These are phyloP conservation scores for Hanseniaspora gamundiae DNA, from an alignment of 1,139 yeast genomes.

Conservation along the genomic window DNA sequence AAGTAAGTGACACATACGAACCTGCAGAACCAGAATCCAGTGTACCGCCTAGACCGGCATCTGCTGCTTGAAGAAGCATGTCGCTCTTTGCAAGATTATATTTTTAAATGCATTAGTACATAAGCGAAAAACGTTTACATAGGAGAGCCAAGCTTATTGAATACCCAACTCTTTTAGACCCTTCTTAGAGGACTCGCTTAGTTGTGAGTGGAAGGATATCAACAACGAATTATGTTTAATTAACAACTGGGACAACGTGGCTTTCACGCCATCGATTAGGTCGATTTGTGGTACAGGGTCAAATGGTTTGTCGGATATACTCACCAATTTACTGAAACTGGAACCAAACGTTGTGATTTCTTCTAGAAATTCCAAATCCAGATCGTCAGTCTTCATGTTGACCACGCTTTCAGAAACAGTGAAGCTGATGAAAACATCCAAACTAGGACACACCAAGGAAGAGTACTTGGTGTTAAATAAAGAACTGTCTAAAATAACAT, in stretches of 20 bases:
- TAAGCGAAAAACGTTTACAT: not conserved
- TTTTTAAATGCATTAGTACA: not conserved
- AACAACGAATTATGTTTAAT: constrained; percentile 20
- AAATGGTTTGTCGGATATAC: constrained; percentile 45
- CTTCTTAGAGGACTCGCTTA: constrained; percentile 29
- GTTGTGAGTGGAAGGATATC: constrained; percentile 23
- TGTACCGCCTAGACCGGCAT: too few relatives aligned
- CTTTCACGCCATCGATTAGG: constrained; percentile 26
- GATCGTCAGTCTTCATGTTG: constrained; percentile 23
- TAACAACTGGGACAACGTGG: constrained; percentile 28
- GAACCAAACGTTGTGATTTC: constrained; percentile 65
- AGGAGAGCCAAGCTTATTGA: constrained; percentile 1
- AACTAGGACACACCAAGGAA: constrained; percentile 35
- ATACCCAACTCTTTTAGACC: constrained; percentile 23
- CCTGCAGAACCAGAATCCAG: too few relatives aligned
- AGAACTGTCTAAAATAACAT: constrained; percentile 28
- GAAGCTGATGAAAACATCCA: constrained; percentile 35
- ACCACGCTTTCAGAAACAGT: constrained; percentile 25
- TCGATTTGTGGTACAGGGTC: constrained; percentile 56
- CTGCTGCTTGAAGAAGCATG: too few relatives aligned
- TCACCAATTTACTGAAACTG: constrained; percentile 58
- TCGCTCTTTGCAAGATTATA: too few relatives aligned
- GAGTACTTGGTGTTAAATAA: constrained; percentile 34
- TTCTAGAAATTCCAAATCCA: constrained; percentile 30
- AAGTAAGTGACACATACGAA: too few relatives aligned